Evolutionary conservation across 768 basidiomycete species (phyloP), one percentile per base, ranked within the genome.

Genomic region (Trametes villosa): DNA sequence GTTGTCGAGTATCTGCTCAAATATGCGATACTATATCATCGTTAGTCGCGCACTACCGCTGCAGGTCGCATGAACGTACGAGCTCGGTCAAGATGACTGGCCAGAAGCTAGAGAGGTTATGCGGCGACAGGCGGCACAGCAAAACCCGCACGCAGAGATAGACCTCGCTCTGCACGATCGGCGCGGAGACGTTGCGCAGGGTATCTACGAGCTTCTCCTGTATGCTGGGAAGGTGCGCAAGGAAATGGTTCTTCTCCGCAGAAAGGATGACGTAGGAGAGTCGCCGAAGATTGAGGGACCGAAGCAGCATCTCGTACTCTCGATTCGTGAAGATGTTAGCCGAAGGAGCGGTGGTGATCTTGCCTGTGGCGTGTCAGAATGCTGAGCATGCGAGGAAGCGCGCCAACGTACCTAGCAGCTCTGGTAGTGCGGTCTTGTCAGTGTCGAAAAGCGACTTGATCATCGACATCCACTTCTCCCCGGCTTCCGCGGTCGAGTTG

Each of bases 131-230:
- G 17, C 97, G 86, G 71, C 94, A 98, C 45, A 98, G 81, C 20
- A 98, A 75, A 2, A 98, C 91, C 12, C 97, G 83, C 49, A 98
- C 85, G 69, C 95, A 98, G 15, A 98, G 81, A 73, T 94, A 99
- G 9, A 96, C 94, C 74, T 99, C 96, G 68, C 90, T 89, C 70
- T 95, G 92, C 0, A 99, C 94, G 48, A 90, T 80, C 1, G 95
- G 87, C 3, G 92, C 86, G 1, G 90, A 78, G 17, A 86, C 84
- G 65, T 86, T 91, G 33, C 92, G 86, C 47, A 98, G 76, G 3
- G 95, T 87, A 64, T 99, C 97, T 11, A 97, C 97, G 15, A 99
- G 80, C 75, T 92, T 97, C 76, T 98, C 97, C 72, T 98, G 95
- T n/a, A 99, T 92, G 29, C 85, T 84, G 17, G 97, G 97, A 33